These are phyloP conservation scores for Bruguiera gymnorhiza DNA, from an alignment of 345 rosid species.

Conservation along the genomic window DNA sequence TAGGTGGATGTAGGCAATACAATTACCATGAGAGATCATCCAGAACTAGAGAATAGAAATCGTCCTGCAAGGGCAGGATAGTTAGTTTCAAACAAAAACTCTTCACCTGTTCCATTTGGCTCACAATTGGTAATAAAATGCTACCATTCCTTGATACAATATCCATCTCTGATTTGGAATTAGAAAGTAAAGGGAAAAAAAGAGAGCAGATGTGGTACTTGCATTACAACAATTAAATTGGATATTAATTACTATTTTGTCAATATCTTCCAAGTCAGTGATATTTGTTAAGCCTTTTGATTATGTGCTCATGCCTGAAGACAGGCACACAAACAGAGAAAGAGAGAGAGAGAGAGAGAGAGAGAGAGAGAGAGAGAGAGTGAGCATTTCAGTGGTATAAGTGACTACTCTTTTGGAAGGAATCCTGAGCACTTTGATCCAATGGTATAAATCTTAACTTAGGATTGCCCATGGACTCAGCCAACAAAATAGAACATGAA, in stretches of 20 bases:
- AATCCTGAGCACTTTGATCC: not conserved
- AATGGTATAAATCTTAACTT: not conserved
- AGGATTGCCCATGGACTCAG: not conserved
- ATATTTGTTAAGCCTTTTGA: no score
- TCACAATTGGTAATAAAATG: no score
- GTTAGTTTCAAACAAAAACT: no score
- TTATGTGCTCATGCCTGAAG: no score
- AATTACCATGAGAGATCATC: not conserved
- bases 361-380: no score
- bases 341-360: no score
- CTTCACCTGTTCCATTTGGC: no score
- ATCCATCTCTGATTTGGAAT: no score
- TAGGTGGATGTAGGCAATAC: not conserved
- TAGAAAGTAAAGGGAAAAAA: not conserved
- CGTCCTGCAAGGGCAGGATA: not conserved
- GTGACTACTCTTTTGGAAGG: no score
- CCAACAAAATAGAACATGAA: not conserved
- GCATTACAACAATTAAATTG: not conserved
- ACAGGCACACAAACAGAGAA: no score
- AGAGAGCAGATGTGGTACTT: not conserved
- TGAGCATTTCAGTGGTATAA: no score
- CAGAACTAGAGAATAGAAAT: not conserved
- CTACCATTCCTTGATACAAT: no score
- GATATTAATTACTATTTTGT: not conserved
- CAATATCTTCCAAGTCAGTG: not conserved